phyloP scores from a whole-genome alignment of 495 filamentous ascomycete species.

The Trichoderma virens region DNA sequence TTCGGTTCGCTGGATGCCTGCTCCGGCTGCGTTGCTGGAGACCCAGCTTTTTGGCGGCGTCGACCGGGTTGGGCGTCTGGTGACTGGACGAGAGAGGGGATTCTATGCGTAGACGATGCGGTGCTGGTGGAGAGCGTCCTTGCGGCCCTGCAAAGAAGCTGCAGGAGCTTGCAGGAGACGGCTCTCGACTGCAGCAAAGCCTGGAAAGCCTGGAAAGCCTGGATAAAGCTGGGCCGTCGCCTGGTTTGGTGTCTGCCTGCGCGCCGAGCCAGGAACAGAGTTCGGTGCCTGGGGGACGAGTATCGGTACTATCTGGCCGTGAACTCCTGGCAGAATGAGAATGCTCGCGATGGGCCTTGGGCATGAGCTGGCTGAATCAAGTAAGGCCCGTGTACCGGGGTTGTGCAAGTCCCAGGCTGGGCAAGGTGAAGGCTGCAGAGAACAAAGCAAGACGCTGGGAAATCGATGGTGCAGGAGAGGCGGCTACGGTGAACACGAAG shows the following conservation, averaged over 20 bases:
- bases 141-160: not conserved
- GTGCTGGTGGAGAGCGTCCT: not conserved
- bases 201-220: not conserved
- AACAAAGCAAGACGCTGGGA: not conserved
- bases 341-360: not conserved
- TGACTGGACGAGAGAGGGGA: slow-evolving; percentile 3
- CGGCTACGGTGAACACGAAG: not conserved
- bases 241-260: not conserved
- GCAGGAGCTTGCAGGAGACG: not conserved
- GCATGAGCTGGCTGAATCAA: slow-evolving; percentile 8
- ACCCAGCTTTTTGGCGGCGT: not conserved
- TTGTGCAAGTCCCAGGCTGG: not conserved
- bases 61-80: not conserved
- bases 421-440: not conserved
- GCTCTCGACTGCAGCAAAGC: not conserved
- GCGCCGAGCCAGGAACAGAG: not conserved
- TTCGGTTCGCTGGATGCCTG: not conserved
- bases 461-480: not conserved
- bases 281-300: not conserved
- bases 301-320: not conserved
- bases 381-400: not conserved
- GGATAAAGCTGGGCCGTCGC: not conserved
- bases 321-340: slow-evolving; percentile 1
- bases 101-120: not conserved
- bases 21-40: not conserved